Evolutionary conservation across 1,139 yeast genomes (phyloP).

Genomic region (Taphrina pruni): DNA sequence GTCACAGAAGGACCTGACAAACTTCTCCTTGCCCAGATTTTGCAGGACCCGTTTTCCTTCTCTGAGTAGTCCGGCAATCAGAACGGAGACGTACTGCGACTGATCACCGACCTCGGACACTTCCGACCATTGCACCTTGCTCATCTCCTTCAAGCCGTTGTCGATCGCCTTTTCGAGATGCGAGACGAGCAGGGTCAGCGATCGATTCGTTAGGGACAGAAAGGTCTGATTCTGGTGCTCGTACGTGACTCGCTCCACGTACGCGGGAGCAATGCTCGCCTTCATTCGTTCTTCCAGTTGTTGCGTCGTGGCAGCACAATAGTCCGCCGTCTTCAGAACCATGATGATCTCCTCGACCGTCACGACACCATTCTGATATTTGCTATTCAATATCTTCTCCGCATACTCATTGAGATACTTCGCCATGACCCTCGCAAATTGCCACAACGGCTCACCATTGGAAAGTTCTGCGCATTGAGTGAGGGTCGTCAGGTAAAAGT

Average conservation of each 20-base stretch:
- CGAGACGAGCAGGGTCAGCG: slow-evolving; percentile 63
- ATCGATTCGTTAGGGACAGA: slow-evolving; percentile 63
- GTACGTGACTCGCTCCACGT: slow-evolving; percentile 57
- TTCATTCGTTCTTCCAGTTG: slow-evolving; percentile 74
- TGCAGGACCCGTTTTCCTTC: slow-evolving; percentile 59
- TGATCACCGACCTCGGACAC: slow-evolving; percentile 69
- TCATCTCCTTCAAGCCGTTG: slow-evolving; percentile 83
- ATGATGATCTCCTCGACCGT: slow-evolving; percentile 67
- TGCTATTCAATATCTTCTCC: slow-evolving; percentile 64
- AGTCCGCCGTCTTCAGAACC: slow-evolving; percentile 86
- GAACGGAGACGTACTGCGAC: slow-evolving; percentile 53
- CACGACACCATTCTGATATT: slow-evolving; percentile 57
- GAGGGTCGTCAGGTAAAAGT: slow-evolving; percentile 71
- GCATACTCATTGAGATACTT: slow-evolving; percentile 72
- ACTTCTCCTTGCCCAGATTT: slow-evolving; percentile 71
- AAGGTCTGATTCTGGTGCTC: slow-evolving; percentile 64
- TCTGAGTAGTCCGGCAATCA: slow-evolving; percentile 43
- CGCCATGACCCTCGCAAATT: slow-evolving; percentile 66
- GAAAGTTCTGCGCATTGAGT: slow-evolving; percentile 79
- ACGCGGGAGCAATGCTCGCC: slow-evolving; percentile 57
- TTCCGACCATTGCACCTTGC: slow-evolving; percentile 75
- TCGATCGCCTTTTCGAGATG: slow-evolving; percentile 69
- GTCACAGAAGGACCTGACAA: slow-evolving; percentile 74
- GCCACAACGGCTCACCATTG: slow-evolving; percentile 66
- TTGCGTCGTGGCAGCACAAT: slow-evolving; percentile 74